Evolutionary conservation across 805 yeast genomes (phyloP).

Genomic region (Hanseniaspora occidentalis): DNA sequence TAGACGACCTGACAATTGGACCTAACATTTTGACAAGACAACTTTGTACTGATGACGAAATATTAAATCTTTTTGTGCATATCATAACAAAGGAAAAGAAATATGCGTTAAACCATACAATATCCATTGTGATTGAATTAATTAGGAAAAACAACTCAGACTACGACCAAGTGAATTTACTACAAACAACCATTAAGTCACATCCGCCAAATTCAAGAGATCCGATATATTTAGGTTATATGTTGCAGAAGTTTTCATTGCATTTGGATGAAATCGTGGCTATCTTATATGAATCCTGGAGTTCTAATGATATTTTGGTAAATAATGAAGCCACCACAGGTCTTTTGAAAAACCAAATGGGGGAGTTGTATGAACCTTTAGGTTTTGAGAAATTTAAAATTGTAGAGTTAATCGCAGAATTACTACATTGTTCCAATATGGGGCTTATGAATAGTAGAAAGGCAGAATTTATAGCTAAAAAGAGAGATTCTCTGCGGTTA

Average conservation of each 20-base stretch:
- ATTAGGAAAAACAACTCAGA: conserved; percentile 94
- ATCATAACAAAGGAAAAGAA: conserved; percentile 61
- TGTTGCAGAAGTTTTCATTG: conserved; percentile 62
- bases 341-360: conserved; percentile 48
- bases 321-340: conserved; percentile 16
- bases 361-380: conserved; percentile 48
- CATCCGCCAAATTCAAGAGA: conserved; percentile 87
- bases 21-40: conserved; percentile 87
- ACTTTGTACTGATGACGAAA: conserved; percentile 57
- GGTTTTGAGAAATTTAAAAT: conserved; percentile 89
- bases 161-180: conserved; percentile 74
- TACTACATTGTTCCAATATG: conserved; percentile 97
- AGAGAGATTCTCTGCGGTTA: conserved; percentile 56
- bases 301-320: conserved; percentile 10
- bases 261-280: conserved; percentile 38
- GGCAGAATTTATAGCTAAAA: conserved; percentile 53
- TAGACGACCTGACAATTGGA: conserved; percentile 71
- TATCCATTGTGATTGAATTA: conserved; percentile 83
- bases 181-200: conserved; percentile 59
- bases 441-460: conserved; percentile 67
- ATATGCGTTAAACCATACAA: conserved; percentile 78
- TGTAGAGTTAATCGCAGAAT: conserved; percentile 86
- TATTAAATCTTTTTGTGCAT: conserved; percentile 43
- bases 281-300: conserved; percentile 1
- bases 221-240: conserved; percentile 77